These are phyloP conservation scores for Cystobasidium sp. DNA, from an alignment of 1,284 basidiomycete species.

Conservation along the genomic window DNA sequence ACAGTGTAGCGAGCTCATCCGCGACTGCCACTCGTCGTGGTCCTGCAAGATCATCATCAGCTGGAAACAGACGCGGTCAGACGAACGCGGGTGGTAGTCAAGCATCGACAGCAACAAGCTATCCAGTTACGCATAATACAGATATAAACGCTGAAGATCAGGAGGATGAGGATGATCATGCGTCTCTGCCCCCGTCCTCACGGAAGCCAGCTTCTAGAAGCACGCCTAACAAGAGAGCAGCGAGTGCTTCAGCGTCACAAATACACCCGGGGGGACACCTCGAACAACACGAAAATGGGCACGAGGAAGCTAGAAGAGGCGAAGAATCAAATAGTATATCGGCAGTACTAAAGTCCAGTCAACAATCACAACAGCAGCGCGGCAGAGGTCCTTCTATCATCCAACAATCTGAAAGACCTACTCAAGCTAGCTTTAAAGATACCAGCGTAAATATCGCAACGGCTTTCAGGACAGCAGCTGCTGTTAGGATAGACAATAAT, in stretches of 20 bases:
- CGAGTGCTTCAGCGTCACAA: background rate
- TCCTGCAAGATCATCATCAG: constrained; percentile 6
- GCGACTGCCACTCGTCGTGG: constrained; percentile 4
- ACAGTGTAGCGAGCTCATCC: constrained; percentile 20
- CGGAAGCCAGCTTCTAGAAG: constrained; percentile 59
- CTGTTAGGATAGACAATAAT: constrained; percentile 28
- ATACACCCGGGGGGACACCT: background rate
- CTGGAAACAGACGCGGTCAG: background rate
- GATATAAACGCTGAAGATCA: too few relatives aligned
- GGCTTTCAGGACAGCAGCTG: constrained; percentile 64
- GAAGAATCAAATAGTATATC: too few relatives aligned
- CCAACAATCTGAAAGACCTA: constrained; percentile 26
- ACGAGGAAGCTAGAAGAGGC: background rate
- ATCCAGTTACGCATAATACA: too few relatives aligned
- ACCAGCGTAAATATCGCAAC: constrained; percentile 81
- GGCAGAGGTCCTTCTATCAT: constrained; percentile 23
- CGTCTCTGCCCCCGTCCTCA: constrained; percentile 56
- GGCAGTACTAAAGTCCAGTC: background rate
- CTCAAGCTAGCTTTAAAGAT: constrained; percentile 57
- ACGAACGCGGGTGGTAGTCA: background rate
- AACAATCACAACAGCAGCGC: constrained; percentile 14
- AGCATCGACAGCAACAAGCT: constrained; percentile 11
- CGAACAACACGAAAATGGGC: background rate
- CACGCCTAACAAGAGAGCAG: background rate
- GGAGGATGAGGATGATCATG: background rate